A percentile compares a stretch with the other conserved stretches of the same genome.
Conservation (phyloP, 2,329 filamentous ascomycete genomes). For the Claviceps arundinis region DNA sequence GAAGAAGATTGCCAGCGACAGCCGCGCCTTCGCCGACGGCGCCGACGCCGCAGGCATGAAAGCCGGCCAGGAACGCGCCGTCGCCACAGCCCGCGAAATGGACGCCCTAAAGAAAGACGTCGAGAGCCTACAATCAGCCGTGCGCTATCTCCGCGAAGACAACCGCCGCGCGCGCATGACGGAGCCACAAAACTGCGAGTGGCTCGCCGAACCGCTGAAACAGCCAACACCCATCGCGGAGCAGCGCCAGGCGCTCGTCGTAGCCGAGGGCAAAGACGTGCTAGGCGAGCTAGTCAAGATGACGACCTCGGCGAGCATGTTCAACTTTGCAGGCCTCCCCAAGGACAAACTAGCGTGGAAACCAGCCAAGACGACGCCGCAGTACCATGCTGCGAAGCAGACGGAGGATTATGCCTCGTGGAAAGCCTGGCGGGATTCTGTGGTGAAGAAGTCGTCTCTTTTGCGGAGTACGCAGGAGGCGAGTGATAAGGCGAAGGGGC, state of each 20-base stretch:
- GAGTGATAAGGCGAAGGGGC: slow-evolving; percentile 8
- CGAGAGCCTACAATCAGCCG: slow-evolving; percentile 47
- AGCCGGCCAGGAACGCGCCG: slow-evolving; percentile 51
- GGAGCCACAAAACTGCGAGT: slow-evolving; percentile 43
- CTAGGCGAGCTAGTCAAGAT: slow-evolving; percentile 52
- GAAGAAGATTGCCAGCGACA: slow-evolving; percentile 57
- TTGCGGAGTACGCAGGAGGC: slow-evolving; percentile 11
- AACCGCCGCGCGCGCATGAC: slow-evolving; percentile 46
- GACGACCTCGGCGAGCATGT: slow-evolving; percentile 40
- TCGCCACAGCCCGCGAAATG: slow-evolving; percentile 59
- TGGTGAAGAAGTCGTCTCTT: slow-evolving; percentile 39
- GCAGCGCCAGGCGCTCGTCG: slow-evolving; percentile 37
- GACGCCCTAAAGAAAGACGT: slow-evolving; percentile 59
- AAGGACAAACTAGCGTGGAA: slow-evolving; percentile 53
- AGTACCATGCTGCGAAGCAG: slow-evolving; percentile 53
- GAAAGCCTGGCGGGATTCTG: slow-evolving; percentile 43
- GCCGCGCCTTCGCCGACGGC: slow-evolving; percentile 39
- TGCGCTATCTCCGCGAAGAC: slow-evolving; percentile 55
- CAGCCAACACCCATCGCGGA: slow-evolving; percentile 30
- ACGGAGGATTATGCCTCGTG: slow-evolving; percentile 52
- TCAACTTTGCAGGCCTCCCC: slow-evolving; percentile 43
- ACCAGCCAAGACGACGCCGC: slow-evolving; percentile 48
- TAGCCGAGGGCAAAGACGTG: slow-evolving; percentile 49
- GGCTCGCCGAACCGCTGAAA: slow-evolving; percentile 47
- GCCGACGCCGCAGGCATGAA: slow-evolving; percentile 38